Conservation (phyloP, 108 stramenopile species). For the Nitzschia putrida region DNA sequence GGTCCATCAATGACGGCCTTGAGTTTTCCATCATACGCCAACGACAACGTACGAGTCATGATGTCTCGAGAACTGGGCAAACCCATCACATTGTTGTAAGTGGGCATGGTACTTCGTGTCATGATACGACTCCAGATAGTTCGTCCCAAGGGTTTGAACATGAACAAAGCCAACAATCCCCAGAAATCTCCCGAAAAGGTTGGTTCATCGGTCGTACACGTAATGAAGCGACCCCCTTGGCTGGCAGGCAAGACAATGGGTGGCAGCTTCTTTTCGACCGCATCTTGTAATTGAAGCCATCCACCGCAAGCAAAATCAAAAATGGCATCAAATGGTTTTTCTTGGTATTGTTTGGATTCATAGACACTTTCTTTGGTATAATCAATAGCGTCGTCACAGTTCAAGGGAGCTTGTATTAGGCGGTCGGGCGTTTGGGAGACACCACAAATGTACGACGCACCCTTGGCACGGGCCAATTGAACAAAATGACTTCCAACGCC, state of each 20-base stretch:
- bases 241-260: conserved; percentile 55
- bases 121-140: conserved; percentile 43
- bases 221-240: conserved; percentile 58
- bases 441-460: conserved; percentile 53
- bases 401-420: conserved; percentile 44
- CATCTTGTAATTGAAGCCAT: conserved; percentile 44
- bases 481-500: conserved; percentile 58
- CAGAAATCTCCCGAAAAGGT: conserved; percentile 45
- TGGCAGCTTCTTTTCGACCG: not conserved
- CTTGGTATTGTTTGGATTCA: conserved; percentile 37
- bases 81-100: conserved; percentile 54
- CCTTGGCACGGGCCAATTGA: conserved; percentile 41
- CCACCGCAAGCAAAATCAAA: conserved; percentile 66
- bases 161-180: conserved; percentile 44
- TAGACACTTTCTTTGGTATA: conserved; percentile 55
- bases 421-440: conserved; percentile 44
- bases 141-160: conserved; percentile 57
- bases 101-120: conserved; percentile 41
- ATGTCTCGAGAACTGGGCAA: conserved; percentile 37
- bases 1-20: conserved; percentile 71
- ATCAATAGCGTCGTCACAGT: conserved; percentile 48
- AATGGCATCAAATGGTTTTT: conserved; percentile 66
- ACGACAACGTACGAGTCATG: conserved; percentile 57
- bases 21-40: conserved; percentile 55
- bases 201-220: conserved; percentile 50